Conservation (phyloP, 2,329 filamentous ascomycete genomes). For the Penicillium sp. region DNA sequence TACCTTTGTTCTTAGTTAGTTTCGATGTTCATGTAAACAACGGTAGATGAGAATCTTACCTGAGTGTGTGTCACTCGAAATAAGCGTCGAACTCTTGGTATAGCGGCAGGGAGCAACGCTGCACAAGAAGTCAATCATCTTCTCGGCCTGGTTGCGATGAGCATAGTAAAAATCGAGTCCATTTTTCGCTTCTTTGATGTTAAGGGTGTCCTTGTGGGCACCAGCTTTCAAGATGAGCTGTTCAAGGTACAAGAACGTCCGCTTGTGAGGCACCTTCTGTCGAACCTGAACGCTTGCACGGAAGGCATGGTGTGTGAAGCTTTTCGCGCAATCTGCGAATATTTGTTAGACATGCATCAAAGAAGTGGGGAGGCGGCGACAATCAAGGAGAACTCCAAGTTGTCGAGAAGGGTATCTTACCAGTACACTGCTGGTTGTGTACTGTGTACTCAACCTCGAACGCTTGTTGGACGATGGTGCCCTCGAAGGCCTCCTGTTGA, state of each 20-base stretch:
- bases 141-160: slow-evolving; percentile 84
- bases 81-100: slow-evolving; percentile 88
- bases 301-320: slow-evolving; percentile 96
- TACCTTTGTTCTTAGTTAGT: neutral
- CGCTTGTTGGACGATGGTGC: slow-evolving; percentile 78
- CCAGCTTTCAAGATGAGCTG: slow-evolving; percentile 94
- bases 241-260: slow-evolving; percentile 79
- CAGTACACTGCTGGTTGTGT: slow-evolving; percentile 87
- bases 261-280: slow-evolving; percentile 95
- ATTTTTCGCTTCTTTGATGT: slow-evolving; percentile 95
- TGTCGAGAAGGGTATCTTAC: too few relatives aligned
- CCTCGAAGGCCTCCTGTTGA: slow-evolving; percentile 67
- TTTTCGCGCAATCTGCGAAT: slow-evolving; percentile 67
- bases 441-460: slow-evolving; percentile 95
- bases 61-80: slow-evolving; percentile 90
- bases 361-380: too few relatives aligned
- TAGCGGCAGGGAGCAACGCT: slow-evolving; percentile 67
- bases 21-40: too few relatives aligned
- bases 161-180: slow-evolving; percentile 96
- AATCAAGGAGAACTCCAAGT: too few relatives aligned
- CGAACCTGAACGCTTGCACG: slow-evolving; percentile 88
- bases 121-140: slow-evolving; percentile 84
- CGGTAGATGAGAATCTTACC: slow-evolving; percentile 54
- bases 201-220: slow-evolving; percentile 89
- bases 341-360: too few relatives aligned